phyloP scores from a whole-genome alignment of 2,329 filamentous ascomycete species.

The Botrytis fragariae region DNA sequence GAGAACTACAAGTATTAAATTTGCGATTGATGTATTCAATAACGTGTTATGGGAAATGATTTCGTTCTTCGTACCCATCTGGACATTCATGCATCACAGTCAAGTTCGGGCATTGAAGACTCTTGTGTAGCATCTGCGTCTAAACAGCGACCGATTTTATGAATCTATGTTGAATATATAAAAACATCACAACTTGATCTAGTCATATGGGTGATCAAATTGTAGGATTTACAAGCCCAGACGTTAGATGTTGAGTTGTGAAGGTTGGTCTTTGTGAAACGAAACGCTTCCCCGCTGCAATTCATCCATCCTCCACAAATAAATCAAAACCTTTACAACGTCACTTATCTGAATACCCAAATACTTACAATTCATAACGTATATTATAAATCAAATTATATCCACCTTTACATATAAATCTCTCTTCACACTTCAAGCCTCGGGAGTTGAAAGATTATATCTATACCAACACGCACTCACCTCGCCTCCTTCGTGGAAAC shows the following conservation, averaged over 20 bases:
- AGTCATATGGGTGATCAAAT: not conserved
- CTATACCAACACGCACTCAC: not conserved
- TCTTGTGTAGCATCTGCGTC: not conserved
- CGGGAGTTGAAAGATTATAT: not conserved
- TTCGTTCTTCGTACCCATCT: not conserved
- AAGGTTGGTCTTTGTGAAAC: conserved; percentile 5
- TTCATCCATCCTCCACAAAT: not conserved
- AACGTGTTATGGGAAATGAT: not conserved
- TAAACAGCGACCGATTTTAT: not conserved
- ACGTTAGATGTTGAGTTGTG: not conserved
- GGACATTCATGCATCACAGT: not conserved
- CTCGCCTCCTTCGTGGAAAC: not conserved
- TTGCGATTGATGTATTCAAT: not conserved
- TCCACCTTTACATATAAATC: not conserved
- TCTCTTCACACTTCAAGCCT: no score
- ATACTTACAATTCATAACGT: not conserved
- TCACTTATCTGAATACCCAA: not conserved
- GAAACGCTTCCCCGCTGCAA: not conserved
- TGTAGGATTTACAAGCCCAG: not conserved
- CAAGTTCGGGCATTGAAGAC: not conserved
- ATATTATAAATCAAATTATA: not conserved
- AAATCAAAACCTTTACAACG: not conserved
- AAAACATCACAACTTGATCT: no score
- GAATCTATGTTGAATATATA: not conserved
- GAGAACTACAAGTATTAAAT: not conserved